Evolutionary conservation across 371 early-diverging fungal genomes (phyloP).

Genomic region (Parasitella parasitica): DNA sequence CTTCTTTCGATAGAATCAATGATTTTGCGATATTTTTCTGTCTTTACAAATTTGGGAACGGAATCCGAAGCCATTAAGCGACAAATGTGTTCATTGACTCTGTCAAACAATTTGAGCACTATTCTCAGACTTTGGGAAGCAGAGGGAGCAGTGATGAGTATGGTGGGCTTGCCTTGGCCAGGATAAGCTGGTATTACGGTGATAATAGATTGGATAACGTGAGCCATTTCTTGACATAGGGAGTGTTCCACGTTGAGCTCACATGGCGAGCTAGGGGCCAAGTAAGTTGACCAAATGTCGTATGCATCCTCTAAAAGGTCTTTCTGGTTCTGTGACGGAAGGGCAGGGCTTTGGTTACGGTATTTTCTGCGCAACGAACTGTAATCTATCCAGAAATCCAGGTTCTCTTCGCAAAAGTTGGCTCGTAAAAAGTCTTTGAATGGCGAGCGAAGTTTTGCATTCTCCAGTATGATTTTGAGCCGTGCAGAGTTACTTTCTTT

Average conservation of each 20-base stretch:
- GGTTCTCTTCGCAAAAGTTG: constrained; percentile 74
- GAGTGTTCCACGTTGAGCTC: constrained; percentile 64
- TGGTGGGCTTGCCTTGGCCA: constrained; percentile 32
- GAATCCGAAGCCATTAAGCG: constrained; percentile 77
- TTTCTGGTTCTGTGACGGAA: constrained; percentile 32
- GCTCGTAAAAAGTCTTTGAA: constrained; percentile 67
- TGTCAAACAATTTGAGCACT: constrained; percentile 61
- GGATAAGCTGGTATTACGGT: constrained; percentile 36
- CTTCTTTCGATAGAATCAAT: constrained; percentile 21
- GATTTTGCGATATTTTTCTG: constrained; percentile 57
- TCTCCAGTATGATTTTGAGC: constrained; percentile 64
- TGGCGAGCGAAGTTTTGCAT: constrained; percentile 54
- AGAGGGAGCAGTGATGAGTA: constrained; percentile 42
- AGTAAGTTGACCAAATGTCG: constrained; percentile 61
- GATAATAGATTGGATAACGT: constrained; percentile 46
- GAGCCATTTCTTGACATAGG: constrained; percentile 47
- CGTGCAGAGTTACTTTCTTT: constrained; percentile 57
- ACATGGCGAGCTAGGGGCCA: constrained; percentile 52
- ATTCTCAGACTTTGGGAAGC: constrained; percentile 41
- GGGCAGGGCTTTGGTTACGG: constrained; percentile 37
- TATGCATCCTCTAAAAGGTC: constrained; percentile 60
- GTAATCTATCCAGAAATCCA: constrained; percentile 68
- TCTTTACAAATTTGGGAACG: constrained; percentile 76
- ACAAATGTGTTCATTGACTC: constrained; percentile 71
- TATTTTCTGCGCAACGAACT: constrained; percentile 38